phyloP scores from a whole-genome alignment of 306 rosid genomes.

The Fragaria ananassa region DNA sequence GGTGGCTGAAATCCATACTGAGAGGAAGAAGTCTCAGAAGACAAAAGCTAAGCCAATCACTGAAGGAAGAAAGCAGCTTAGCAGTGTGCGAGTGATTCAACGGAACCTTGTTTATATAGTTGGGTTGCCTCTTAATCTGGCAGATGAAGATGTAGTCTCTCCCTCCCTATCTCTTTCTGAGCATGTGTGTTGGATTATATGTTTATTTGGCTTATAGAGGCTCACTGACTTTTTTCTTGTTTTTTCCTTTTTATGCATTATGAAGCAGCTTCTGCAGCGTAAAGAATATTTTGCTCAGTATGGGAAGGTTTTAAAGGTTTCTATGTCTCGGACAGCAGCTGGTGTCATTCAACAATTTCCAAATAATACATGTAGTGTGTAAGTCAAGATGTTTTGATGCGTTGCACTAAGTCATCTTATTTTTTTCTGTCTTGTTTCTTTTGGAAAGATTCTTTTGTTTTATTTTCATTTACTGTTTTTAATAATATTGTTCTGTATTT shows the following conservation, averaged over 20 bases:
- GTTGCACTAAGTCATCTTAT: background rate
- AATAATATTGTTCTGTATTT: slow-evolving; percentile 8
- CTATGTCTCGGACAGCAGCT: slow-evolving; percentile 96
- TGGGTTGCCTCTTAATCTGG: slow-evolving; percentile 68
- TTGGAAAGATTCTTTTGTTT: background rate
- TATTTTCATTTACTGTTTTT: background rate
- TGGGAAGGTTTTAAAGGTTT: slow-evolving; percentile 96
- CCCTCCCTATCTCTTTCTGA: slow-evolving; percentile 16
- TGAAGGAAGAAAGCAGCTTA: slow-evolving; percentile 95
- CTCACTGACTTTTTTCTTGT: background rate
- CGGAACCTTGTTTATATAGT: slow-evolving; percentile 97
- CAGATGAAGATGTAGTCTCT: slow-evolving; percentile 85
- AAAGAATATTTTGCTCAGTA: slow-evolving; percentile 95
- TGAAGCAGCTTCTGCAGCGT: slow-evolving; percentile 76
- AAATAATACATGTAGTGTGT: slow-evolving; percentile 98
- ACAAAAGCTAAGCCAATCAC: slow-evolving; percentile 61
- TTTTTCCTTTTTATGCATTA: background rate
- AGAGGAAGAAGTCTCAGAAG: slow-evolving; percentile 80
- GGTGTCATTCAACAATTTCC: slow-evolving; percentile 97
- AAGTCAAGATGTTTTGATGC: slow-evolving; percentile 35
- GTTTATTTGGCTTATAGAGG: background rate
- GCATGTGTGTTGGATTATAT: background rate
- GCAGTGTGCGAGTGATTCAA: slow-evolving; percentile 96
- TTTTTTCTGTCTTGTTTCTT: background rate
- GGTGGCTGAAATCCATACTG: slow-evolving; percentile 67